Evolutionary conservation across 2,329 filamentous ascomycete genomes (phyloP).

Genomic region (Diaporthe helianthi): DNA sequence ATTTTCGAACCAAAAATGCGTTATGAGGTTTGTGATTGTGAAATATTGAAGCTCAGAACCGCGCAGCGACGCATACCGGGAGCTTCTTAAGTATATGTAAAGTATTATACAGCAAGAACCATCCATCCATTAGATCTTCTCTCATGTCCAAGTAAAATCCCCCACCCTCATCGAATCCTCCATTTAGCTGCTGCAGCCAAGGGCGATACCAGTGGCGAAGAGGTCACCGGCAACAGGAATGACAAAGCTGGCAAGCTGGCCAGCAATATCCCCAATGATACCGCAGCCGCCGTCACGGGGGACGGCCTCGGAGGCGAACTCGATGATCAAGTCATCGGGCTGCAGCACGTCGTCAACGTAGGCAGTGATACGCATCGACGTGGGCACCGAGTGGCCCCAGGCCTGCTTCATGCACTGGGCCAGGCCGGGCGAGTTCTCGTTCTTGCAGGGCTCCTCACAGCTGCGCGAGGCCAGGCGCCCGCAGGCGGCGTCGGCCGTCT

Average conservation of each 20-base stretch:
- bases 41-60: too few relatives aligned
- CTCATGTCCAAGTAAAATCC: too few relatives aligned
- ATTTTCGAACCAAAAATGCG: too few relatives aligned
- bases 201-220: constrained; percentile 7
- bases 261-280: constrained; percentile 4
- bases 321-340: constrained; percentile 34
- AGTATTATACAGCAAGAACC: not conserved
- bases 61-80: not conserved
- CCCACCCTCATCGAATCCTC: too few relatives aligned
- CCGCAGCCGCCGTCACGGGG: constrained; percentile 20
- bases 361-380: constrained; percentile 32
- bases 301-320: constrained; percentile 21
- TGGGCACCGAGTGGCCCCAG: constrained; percentile 35
- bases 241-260: not conserved
- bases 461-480: not conserved
- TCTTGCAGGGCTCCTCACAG: not conserved
- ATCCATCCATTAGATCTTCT: not conserved
- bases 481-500: constrained; percentile 7
- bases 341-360: constrained; percentile 35
- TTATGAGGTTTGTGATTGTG: too few relatives aligned
- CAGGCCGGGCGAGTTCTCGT: not conserved
- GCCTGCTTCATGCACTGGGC: constrained; percentile 33
- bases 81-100: too few relatives aligned
- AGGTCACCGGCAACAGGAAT: constrained; percentile 10
- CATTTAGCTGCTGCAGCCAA: constrained; percentile 14